Evolutionary conservation across 2,329 filamentous ascomycete species (phyloP).

Genomic region (Celoporthe dispersa): DNA sequence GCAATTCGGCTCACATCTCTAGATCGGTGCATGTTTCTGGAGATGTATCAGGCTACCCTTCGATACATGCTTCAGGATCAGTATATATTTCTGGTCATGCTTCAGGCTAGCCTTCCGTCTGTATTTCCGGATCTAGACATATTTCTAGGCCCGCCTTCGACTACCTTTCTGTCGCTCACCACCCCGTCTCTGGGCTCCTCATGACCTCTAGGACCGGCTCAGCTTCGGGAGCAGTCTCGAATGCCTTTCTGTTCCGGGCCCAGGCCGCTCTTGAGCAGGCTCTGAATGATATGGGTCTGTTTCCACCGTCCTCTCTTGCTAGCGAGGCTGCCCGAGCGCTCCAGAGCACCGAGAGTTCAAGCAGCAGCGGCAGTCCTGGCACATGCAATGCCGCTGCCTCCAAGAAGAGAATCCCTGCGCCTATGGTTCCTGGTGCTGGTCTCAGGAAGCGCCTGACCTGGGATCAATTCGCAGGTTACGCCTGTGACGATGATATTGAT

Average conservation of each 20-base stretch:
- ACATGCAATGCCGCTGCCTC: background rate
- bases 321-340: background rate
- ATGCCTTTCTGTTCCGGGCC: background rate
- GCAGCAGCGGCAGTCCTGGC: conserved; percentile 1
- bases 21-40: background rate
- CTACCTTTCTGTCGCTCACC: background rate
- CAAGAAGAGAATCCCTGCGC: background rate
- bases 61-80: background rate
- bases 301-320: background rate
- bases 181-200: background rate
- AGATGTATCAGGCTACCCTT: background rate
- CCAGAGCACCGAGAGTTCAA: background rate
- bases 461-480: conserved; percentile 5
- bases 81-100: background rate
- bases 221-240: background rate
- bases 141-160: background rate
- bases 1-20: background rate
- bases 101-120: background rate
- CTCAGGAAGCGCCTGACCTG: conserved; percentile 9
- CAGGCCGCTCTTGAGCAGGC: conserved; percentile 5
- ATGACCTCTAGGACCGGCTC: background rate
- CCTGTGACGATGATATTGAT: conserved; percentile 4
- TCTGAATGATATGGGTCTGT: conserved; percentile 3
- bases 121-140: background rate
- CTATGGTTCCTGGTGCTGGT: background rate